Evolutionary conservation across 148 eudicot species (phyloP).

Genomic region (Beta vulgaris): DNA sequence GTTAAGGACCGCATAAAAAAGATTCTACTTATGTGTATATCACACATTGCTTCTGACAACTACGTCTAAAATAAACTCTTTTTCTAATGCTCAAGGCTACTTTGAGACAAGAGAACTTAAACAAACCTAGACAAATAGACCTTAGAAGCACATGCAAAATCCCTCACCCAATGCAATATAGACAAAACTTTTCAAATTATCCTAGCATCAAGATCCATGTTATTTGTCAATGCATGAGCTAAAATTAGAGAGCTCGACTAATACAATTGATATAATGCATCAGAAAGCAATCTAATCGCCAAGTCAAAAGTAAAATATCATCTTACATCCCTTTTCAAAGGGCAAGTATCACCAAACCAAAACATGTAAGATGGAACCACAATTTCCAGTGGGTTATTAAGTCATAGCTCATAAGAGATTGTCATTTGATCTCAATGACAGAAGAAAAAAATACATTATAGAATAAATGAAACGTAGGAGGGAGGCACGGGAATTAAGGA

Average conservation of each 20-base stretch:
- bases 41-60: slow-evolving; percentile 1
- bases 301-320: neutral
- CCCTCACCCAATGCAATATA: neutral
- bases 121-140: neutral
- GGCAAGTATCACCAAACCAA: neutral
- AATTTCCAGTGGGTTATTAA: neutral
- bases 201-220: neutral
- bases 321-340: neutral
- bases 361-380: slow-evolving; percentile 12
- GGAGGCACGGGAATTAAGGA: too few relatives aligned
- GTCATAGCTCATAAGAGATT: neutral
- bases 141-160: slow-evolving; percentile 3
- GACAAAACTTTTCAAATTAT: neutral
- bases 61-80: too few relatives aligned
- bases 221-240: neutral
- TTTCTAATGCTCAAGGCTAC: neutral
- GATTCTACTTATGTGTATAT: neutral
- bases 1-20: neutral
- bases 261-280: neutral
- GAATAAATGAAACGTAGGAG: too few relatives aligned
- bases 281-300: neutral
- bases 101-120: neutral
- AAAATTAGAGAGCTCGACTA: neutral
- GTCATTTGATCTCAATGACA: neutral
- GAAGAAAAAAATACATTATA: too few relatives aligned